Conservation (phyloP, 2,329 filamentous ascomycete species). For the Curvularia verruculosa region DNA sequence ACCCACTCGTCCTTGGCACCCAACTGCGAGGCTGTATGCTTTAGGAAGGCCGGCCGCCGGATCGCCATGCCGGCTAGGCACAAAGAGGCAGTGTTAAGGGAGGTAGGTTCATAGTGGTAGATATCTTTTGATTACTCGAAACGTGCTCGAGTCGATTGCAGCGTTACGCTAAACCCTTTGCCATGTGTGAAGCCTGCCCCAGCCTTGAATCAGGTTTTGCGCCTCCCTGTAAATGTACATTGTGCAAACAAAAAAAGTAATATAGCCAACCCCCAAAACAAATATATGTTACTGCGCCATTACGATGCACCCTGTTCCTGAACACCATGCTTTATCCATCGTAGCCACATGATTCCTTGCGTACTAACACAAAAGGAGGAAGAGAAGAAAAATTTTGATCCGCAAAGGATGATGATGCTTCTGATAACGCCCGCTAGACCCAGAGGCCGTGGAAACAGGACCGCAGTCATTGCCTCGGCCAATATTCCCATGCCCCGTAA, state of each 20-base stretch:
- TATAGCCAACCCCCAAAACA: slow-evolving; percentile 13
- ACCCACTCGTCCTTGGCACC: neutral
- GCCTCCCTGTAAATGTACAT: slow-evolving; percentile 9
- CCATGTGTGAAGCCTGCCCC: slow-evolving; percentile 8
- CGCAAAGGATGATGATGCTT: slow-evolving; percentile 30
- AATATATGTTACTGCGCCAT: slow-evolving; percentile 21
- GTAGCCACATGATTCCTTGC: slow-evolving; percentile 21
- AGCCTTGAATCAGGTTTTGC: slow-evolving; percentile 8
- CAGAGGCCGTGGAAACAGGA: slow-evolving; percentile 11
- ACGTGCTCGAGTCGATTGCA: neutral
- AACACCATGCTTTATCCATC: slow-evolving; percentile 27
- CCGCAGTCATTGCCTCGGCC: slow-evolving; percentile 6
- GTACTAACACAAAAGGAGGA: slow-evolving; percentile 31
- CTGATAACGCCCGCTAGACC: slow-evolving; percentile 35
- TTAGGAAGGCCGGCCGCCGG: slow-evolving; percentile 4
- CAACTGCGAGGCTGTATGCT: slow-evolving; percentile 1
- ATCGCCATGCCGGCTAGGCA: slow-evolving; percentile 1
- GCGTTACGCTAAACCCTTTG: slow-evolving; percentile 7
- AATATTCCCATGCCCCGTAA: slow-evolving; percentile 3
- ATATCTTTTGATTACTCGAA: slow-evolving; percentile 15
- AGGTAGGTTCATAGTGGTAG: too few species aligned
- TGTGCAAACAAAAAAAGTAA: slow-evolving; percentile 18
- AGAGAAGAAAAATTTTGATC: slow-evolving; percentile 35
- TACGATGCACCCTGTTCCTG: slow-evolving; percentile 27
- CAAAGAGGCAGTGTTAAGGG: slow-evolving; percentile 4